These are phyloP conservation scores for Cytospora schulzeri DNA, from an alignment of 2,329 filamentous ascomycete genomes.

Conservation along the genomic window DNA sequence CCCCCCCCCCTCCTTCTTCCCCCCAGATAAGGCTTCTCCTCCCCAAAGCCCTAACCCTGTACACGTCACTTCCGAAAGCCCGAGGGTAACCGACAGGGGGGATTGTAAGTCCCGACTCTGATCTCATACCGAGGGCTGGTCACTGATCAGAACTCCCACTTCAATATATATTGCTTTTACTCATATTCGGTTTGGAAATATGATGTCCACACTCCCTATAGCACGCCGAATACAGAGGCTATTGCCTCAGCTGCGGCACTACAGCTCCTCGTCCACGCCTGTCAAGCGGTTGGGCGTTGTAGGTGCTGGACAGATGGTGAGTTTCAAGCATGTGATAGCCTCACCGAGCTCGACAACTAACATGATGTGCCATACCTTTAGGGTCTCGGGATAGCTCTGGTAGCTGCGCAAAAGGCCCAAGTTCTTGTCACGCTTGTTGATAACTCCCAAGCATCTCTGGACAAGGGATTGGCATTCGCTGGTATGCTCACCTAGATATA, in stretches of 20 bases:
- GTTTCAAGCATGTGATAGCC: conserved; percentile 43
- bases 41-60: conserved; percentile 5
- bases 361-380: conserved; percentile 42
- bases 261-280: conserved; percentile 73
- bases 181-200: conserved; percentile 17
- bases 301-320: conserved; percentile 94
- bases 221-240: conserved; percentile 41
- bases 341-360: conserved; percentile 27
- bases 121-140: conserved; percentile 23
- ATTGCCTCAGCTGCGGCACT: conserved; percentile 54
- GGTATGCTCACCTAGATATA: conserved; percentile 50
- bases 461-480: conserved; percentile 89
- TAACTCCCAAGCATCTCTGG: conserved; percentile 77
- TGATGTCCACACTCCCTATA: conserved; percentile 46
- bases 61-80: not conserved
- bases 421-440: conserved; percentile 88
- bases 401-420: conserved; percentile 81
- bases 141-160: not conserved
- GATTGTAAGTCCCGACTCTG: not conserved
- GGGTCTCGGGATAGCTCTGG: conserved; percentile 94
- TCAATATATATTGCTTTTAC: not conserved
- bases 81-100: conserved; percentile 24
- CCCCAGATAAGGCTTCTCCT: not conserved
- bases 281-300: conserved; percentile 89
- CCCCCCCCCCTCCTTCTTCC: not conserved